Evolutionary conservation across 2,329 filamentous ascomycete species (phyloP).

Genomic region (Cryphonectria carpinicola): DNA sequence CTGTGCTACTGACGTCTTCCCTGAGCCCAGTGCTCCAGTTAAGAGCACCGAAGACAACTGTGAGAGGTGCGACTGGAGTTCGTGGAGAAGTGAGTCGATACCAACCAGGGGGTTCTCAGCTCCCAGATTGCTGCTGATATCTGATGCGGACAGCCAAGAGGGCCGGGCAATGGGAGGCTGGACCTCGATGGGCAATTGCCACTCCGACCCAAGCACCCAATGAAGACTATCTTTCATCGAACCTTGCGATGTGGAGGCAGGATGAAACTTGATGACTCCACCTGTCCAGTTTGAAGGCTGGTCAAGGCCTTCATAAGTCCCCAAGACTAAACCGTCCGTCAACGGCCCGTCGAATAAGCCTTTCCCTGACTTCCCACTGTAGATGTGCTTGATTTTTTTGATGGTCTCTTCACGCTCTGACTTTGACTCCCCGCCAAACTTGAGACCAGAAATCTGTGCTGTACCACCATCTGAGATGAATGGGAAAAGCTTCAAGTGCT

Average conservation of each 20-base stretch:
- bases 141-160: slow-evolving; percentile 55
- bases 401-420: slow-evolving; percentile 78
- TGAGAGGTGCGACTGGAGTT: slow-evolving; percentile 75
- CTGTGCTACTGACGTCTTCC: slow-evolving; percentile 82
- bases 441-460: slow-evolving; percentile 68
- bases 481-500: slow-evolving; percentile 76
- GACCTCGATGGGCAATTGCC: slow-evolving; percentile 74
- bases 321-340: slow-evolving; percentile 85
- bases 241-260: slow-evolving; percentile 48
- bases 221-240: slow-evolving; percentile 52
- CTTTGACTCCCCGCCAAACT: slow-evolving; percentile 86
- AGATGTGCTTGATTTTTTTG: slow-evolving; percentile 73
- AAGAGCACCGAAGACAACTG: slow-evolving; percentile 89
- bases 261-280: slow-evolving; percentile 80
- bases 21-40: slow-evolving; percentile 86
- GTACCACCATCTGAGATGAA: slow-evolving; percentile 63
- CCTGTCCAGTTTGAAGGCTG: slow-evolving; percentile 74
- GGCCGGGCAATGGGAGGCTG: slow-evolving; percentile 74
- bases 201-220: slow-evolving; percentile 81
- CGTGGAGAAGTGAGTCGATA: slow-evolving; percentile 75
- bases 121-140: slow-evolving; percentile 34
- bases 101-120: slow-evolving; percentile 69
- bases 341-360: slow-evolving; percentile 81
- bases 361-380: slow-evolving; percentile 60
- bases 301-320: slow-evolving; percentile 56